Evolutionary conservation across 78 protist genomes (phyloP).

Genomic region (Creolimax fragrantissima): DNA sequence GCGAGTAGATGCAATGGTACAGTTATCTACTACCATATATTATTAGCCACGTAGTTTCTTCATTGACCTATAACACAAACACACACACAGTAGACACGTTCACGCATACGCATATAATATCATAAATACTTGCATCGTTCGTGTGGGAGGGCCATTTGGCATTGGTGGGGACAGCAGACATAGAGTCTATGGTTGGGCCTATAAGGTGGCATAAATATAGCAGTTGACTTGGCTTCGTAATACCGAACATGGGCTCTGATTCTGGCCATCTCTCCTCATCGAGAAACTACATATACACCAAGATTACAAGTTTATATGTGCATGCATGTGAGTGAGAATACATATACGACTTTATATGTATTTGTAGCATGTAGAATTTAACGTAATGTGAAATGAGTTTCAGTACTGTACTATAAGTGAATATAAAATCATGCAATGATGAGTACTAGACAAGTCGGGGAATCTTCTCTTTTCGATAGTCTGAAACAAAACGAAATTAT

Average conservation of each 20-base stretch:
- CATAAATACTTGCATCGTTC: background rate
- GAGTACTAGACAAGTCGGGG: background rate
- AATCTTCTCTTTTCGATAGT: no score
- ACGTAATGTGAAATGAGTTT: background rate
- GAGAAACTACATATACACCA: background rate
- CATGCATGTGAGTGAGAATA: no score
- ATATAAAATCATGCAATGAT: background rate
- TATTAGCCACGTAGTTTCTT: no score
- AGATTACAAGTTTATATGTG: background rate
- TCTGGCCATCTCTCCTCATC: background rate
- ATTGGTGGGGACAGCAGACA: background rate
- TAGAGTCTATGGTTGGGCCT: background rate
- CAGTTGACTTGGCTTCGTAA: background rate
- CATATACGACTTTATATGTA: no score
- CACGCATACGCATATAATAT: no score
- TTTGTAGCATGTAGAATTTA: no score
- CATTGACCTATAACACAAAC: no score
- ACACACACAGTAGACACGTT: no score
- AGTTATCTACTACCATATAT: no score
- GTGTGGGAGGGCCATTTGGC: background rate
- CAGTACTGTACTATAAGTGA: background rate
- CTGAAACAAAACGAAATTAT: no score
- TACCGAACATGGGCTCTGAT: background rate
- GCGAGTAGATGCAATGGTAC: no score
- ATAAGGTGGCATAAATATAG: background rate